Conservation (phyloP, 2,329 filamentous ascomycete species). For the Aspergillus spinulosporus region DNA sequence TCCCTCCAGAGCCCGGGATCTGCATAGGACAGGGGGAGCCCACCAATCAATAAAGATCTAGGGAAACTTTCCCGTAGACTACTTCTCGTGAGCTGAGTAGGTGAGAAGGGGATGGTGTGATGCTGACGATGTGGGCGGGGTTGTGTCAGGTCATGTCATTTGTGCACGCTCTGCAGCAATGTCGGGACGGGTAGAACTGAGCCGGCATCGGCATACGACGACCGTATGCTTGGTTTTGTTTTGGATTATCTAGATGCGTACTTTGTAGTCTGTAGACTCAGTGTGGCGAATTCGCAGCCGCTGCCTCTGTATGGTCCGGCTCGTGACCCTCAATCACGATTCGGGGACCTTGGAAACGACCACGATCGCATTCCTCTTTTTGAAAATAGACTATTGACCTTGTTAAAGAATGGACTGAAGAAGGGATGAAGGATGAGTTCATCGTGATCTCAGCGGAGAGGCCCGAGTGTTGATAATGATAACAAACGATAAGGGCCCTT, state of each 20-base stretch:
- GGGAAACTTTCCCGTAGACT: background rate
- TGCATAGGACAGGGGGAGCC: background rate
- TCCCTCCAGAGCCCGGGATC: too few species aligned
- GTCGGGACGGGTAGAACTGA: background rate
- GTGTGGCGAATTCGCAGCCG: background rate
- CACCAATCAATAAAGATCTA: background rate
- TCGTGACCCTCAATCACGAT: background rate
- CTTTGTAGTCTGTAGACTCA: background rate
- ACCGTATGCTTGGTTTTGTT: background rate
- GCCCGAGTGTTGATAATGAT: background rate
- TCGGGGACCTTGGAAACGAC: too few species aligned
- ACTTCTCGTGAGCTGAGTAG: background rate
- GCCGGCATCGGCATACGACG: background rate
- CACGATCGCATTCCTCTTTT: background rate
- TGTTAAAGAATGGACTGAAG: background rate
- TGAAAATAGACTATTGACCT: background rate
- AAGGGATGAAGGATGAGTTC: background rate
- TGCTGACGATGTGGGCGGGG: conserved; percentile 5
- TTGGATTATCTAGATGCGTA: background rate
- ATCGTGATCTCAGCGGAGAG: conserved; percentile 7
- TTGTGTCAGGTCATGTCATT: background rate
- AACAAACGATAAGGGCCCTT: background rate
- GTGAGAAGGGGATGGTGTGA: conserved; percentile 4
- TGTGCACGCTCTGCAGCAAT: background rate
- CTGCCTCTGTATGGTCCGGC: background rate